A percentile compares a stretch with the other conserved stretches of the same genome.
Evolutionary conservation across 2,329 filamentous ascomycete genomes (phyloP).

Genomic region (Hymenoscyphus fructigenus): DNA sequence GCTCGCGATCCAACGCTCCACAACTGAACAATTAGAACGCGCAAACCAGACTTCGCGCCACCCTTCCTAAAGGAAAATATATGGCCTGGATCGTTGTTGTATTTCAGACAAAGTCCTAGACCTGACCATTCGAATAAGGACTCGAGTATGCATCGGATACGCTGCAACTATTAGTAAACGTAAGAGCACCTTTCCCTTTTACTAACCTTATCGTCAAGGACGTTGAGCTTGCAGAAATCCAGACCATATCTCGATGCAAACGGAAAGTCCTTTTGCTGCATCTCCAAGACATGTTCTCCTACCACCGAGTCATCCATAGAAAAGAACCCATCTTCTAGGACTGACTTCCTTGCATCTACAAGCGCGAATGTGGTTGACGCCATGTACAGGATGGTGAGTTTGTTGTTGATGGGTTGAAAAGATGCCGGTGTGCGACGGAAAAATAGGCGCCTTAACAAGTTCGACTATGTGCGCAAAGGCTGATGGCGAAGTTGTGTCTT

Average conservation of each 20-base stretch:
- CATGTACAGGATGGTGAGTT: background rate
- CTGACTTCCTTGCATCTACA: conserved; percentile 7
- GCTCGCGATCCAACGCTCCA: conserved; percentile 1
- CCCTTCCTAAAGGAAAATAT: conserved; percentile 4
- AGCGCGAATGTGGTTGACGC: conserved; percentile 7
- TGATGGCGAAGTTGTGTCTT: conserved; percentile 5
- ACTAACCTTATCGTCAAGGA: too few relatives aligned
- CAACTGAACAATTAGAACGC: conserved; percentile 3
- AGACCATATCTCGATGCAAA: too few relatives aligned
- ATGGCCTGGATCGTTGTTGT: background rate
- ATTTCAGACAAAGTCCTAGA: conserved; percentile 9
- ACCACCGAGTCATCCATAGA: conserved; percentile 2
- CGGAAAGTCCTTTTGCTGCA: background rate
- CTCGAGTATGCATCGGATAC: conserved; percentile 10
- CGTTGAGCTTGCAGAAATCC: too few relatives aligned
- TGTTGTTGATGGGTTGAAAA: background rate
- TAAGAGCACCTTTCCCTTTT: background rate
- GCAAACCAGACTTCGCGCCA: background rate
- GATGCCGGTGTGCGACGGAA: background rate
- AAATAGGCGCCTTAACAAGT: background rate
- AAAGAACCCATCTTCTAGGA: conserved; percentile 10
- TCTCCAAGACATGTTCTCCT: conserved; percentile 10
- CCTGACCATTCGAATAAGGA: conserved; percentile 5
- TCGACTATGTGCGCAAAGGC: conserved; percentile 4
- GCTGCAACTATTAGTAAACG: conserved; percentile 6